A percentile compares a stretch with the other conserved stretches of the same genome.
Conservation (phyloP, 2,329 filamentous ascomycete genomes). For the Paraconiothyrium sp. region DNA sequence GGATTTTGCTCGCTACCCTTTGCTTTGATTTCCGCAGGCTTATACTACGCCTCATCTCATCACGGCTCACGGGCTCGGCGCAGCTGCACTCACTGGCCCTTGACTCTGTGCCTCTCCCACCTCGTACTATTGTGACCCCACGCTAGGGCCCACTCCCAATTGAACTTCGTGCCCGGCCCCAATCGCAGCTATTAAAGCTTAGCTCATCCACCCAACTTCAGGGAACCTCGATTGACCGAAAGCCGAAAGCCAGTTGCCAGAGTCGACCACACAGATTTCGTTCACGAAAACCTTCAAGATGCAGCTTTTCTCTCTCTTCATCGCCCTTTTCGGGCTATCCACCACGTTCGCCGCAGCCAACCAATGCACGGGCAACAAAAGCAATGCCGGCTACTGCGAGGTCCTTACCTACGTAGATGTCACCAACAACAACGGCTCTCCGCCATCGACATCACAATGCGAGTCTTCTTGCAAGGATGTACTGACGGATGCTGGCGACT, state of each 20-base stretch:
- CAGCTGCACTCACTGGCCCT: neutral
- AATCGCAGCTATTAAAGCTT: neutral
- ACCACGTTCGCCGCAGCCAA: conserved; percentile 4
- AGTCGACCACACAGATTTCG: neutral
- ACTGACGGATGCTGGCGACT: conserved; percentile 33
- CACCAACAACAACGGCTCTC: conserved; percentile 20
- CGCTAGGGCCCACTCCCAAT: neutral
- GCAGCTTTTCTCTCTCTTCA: neutral
- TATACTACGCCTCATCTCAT: neutral
- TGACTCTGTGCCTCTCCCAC: neutral
- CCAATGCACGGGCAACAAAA: conserved; percentile 20
- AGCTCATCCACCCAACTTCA: neutral
- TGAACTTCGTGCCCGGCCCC: neutral
- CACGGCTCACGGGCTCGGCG: neutral
- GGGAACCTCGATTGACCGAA: no score
- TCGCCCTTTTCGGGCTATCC: neutral
- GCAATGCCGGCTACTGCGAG: conserved; percentile 25
- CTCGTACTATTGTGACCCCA: neutral
- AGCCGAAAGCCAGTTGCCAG: neutral
- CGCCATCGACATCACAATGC: conserved; percentile 26
- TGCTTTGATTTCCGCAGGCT: neutral
- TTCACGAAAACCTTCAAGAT: neutral
- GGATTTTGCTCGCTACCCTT: neutral
- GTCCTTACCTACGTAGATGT: conserved; percentile 28
- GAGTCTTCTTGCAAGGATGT: conserved; percentile 25